These are phyloP conservation scores for Phialophora macrospora DNA, from an alignment of 2,329 filamentous ascomycete genomes.

Conservation along the genomic window DNA sequence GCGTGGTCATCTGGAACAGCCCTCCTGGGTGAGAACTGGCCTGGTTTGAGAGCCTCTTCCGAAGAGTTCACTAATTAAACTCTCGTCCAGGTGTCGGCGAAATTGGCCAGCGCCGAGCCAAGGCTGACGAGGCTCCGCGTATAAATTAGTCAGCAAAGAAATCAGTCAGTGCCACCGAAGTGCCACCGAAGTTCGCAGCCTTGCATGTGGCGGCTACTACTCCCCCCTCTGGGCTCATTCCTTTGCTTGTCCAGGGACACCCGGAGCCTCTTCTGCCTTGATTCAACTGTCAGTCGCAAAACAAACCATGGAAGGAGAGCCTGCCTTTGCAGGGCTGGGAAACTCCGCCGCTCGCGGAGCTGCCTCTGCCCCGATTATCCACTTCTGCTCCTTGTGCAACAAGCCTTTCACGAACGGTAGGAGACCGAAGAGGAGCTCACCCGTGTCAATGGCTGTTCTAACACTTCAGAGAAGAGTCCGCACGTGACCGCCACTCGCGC, in stretches of 20 bases:
- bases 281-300: neutral
- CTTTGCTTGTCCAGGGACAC: neutral
- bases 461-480: slow-evolving; percentile 19
- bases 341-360: neutral
- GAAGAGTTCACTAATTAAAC: neutral
- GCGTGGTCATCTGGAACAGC: slow-evolving; percentile 6
- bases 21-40: neutral
- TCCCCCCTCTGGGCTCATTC: neutral
- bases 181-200: no score
- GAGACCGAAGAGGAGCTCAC: neutral
- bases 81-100: neutral
- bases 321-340: neutral
- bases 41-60: neutral
- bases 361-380: neutral
- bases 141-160: neutral
- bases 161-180: no score
- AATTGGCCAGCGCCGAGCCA: neutral
- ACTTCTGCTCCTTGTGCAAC: slow-evolving; percentile 4
- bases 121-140: neutral
- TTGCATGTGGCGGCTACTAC: neutral
- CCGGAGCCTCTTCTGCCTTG: neutral
- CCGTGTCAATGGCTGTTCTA: neutral
- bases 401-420: slow-evolving; percentile 9
- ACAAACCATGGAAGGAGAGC: neutral
- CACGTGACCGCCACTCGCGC: slow-evolving; percentile 34